These are phyloP conservation scores for Neocucurbitaria cava DNA, from an alignment of 2,329 filamentous ascomycete genomes.

Conservation along the genomic window DNA sequence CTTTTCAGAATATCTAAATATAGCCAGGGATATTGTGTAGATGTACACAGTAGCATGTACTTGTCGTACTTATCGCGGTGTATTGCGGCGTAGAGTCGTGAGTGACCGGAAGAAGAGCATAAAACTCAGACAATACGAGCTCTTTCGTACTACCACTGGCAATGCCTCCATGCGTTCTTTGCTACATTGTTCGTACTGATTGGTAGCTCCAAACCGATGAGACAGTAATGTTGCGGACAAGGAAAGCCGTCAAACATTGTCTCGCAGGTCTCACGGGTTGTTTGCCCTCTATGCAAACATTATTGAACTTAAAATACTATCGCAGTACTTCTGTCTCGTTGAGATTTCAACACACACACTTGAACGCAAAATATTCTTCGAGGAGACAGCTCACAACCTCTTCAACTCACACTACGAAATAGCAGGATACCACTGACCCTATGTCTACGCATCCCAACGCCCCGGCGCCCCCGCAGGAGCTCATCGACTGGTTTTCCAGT, in stretches of 20 bases:
- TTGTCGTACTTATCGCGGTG: too few species aligned
- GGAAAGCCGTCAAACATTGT: not conserved
- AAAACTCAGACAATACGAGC: too few species aligned
- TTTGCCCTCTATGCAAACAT: not conserved
- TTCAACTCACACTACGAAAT: not conserved
- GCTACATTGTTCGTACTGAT: not conserved
- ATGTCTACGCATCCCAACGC: not conserved
- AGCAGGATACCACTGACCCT: not conserved
- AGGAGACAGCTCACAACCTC: not conserved
- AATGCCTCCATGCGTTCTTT: too few species aligned
- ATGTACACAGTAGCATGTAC: too few species aligned
- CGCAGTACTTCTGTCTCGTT: not conserved
- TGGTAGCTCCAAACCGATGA: not conserved
- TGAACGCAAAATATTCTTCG: not conserved
- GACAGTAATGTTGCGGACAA: not conserved
- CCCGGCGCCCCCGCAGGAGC: not conserved
- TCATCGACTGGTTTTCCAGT: conserved; percentile 7
- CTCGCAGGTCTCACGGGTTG: not conserved
- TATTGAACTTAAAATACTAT: not conserved
- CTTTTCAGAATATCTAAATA: too few species aligned
- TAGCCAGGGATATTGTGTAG: too few species aligned
- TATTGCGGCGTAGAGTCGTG: too few species aligned
- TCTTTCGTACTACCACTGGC: not conserved
- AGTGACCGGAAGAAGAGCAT: too few species aligned
- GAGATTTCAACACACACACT: not conserved